Base-by-base conservation (phyloP, 495 filamentous ascomycete genomes). In the Neurospora sp. region DNA sequence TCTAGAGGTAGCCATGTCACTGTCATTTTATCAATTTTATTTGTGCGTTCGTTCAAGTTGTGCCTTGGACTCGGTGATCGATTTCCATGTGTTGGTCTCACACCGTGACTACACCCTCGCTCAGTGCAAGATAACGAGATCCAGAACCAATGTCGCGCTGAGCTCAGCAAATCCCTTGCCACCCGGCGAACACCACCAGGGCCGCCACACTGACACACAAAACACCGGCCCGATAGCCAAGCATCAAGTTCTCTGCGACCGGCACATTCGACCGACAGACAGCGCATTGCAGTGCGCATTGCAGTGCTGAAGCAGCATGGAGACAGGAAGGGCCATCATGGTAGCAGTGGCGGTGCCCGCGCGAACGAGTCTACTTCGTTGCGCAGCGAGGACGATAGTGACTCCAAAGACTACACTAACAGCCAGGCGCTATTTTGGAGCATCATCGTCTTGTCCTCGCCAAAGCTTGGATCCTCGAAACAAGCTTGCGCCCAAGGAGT, bases 401-500 rank as follows among this genome's bases (percentile, higher is more conserved):
- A 16, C 27, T 9, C 27, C 27, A 18, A 35, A 66, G 0, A 35
- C 27, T 8, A 35, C 54, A 66, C 54, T 2, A 66, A 31, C 54
- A 66, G 14, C 54, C 27, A 31, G 54, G 7, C 54, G 54, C 27
- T 35, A 4, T 9, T 66, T 66, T 37, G 54, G 54, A 66, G 54
- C 54, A 14, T 66, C 54, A 66, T 66, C 54, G 7, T 4, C 1
- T 66, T 66, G 54, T 10, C 27, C 0, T 35, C 54, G 54, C 54
- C 54, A 66, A 66, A 66, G 23, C 27, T 35, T 66, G 54, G 54
- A 66, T 66, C 54, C 54, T 18, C 54, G 54, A 14, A 66, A 37
- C 27, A 35, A 35, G 23, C 9, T 66, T 35, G 54, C 23, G 23
- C 89, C 90, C 11, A 90, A 90, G 70, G 77, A 92, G 38, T 83